Base-by-base conservation (phyloP, 2,329 filamentous ascomycete species). In the Claviceps pusilla region DNA sequence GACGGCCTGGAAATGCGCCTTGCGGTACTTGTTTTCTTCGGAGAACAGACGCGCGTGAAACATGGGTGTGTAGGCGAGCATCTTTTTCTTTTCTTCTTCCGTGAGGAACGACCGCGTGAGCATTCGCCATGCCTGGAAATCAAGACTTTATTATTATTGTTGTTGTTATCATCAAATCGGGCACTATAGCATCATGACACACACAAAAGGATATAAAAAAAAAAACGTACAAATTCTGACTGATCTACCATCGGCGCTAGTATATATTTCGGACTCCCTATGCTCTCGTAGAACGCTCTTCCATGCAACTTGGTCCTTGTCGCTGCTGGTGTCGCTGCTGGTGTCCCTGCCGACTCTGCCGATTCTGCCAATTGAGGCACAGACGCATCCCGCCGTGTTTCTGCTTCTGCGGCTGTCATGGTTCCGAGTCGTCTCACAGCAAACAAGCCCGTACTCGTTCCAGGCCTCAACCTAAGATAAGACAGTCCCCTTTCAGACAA, bases 221-320 rank as follows among this genome's bases (percentile, higher is more conserved):
- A 37, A 37, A 35, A 12, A 74, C 84, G 60, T 75, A 95, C 90
- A 73, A 97, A 96, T 74, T 98, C 93, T 37, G 89, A 96, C 69
- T 96, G 88, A 65, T 98, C 91, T 28, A 98, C 93, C 93, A 98
- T 98, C 41, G 93, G 93, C 39, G 93, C 93, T 54, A 98, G 78
- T 35, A 98, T 81, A 60, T 86, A 84, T 70, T 88, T 95, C 2
- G 93, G 93, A 57, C 86, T 90, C 28, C 93, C 93, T 57, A 98
- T 86, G 65, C 87, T 95, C 72, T 96, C 83, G 65, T 97, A 98
- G 67, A 98, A 97, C 12, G 86, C 87, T 55, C 93, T 77, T 0
- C 93, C 93, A 62, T 86, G 81, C 28, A 95, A 73, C 68, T 91
- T 95, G 54, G 64, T 57, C 5, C 61, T 93, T 53, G 62, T 56